A percentile compares a stretch with the other conserved stretches of the same genome.
Evolutionary conservation across 495 filamentous ascomycete species (phyloP).

Genomic region (Tuber brumale): DNA sequence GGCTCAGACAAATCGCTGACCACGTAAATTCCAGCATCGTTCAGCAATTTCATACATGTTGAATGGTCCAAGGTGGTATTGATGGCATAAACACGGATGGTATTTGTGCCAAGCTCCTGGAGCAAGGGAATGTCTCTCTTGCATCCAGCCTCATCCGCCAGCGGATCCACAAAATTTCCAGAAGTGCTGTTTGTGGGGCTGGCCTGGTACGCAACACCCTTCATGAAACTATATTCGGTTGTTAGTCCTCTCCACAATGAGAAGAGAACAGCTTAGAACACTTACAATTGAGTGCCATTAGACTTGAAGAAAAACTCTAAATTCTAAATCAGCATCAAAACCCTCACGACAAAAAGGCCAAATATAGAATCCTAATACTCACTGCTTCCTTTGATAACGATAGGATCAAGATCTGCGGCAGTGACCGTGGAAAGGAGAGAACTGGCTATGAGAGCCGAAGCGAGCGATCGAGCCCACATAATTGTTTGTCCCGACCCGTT

Average conservation of each 20-base stretch:
- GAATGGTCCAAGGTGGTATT: slow-evolving; percentile 71
- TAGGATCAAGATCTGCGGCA: slow-evolving; percentile 57
- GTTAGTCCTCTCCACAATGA: neutral
- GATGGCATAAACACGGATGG: slow-evolving; percentile 88
- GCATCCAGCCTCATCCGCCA: slow-evolving; percentile 64
- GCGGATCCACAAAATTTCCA: slow-evolving; percentile 56
- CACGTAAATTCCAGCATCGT: slow-evolving; percentile 87
- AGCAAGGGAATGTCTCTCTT: slow-evolving; percentile 78
- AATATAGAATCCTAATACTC: slow-evolving; percentile 11
- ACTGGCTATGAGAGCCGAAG: slow-evolving; percentile 25
- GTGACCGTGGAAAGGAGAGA: slow-evolving; percentile 48
- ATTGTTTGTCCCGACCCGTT: neutral
- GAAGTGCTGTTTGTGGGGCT: slow-evolving; percentile 47
- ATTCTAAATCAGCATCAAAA: slow-evolving; percentile 1
- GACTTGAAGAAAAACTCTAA: slow-evolving; percentile 70
- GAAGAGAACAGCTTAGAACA: slow-evolving; percentile 7
- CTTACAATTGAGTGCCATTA: slow-evolving; percentile 71
- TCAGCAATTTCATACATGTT: slow-evolving; percentile 75
- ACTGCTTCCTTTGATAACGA: slow-evolving; percentile 53
- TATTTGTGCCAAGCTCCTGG: slow-evolving; percentile 70
- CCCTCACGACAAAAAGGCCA: slow-evolving; percentile 2
- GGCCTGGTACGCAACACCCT: slow-evolving; percentile 81
- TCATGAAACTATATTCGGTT: slow-evolving; percentile 54
- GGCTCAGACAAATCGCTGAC: slow-evolving; percentile 83
- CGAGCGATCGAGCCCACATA: slow-evolving; percentile 25